A percentile compares a stretch with the other conserved stretches of the same genome.
phyloP scores from a whole-genome alignment of 2,329 filamentous ascomycete species.

The Allantophomopsis lycopodina region DNA sequence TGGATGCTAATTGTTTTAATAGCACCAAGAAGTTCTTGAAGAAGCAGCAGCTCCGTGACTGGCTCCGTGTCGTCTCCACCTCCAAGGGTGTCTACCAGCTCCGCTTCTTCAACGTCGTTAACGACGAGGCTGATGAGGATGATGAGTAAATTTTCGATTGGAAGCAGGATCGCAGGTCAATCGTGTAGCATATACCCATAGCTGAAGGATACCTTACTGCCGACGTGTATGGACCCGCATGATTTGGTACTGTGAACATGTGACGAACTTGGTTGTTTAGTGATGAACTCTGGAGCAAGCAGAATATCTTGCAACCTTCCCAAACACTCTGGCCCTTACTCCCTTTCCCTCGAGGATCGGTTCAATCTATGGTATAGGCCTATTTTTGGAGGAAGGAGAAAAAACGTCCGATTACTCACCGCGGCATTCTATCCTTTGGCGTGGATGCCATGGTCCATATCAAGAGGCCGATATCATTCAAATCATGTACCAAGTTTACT shows the following conservation, averaged over 20 bases:
- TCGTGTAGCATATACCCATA: too few species aligned
- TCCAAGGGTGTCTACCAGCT: conserved; percentile 98
- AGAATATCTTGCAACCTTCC: conserved; percentile 29
- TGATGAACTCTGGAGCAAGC: too few species aligned
- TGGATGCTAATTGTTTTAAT: conserved; percentile 2
- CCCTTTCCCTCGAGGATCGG: conserved; percentile 26
- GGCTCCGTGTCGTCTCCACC: conserved; percentile 97
- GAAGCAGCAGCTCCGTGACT: conserved; percentile 99
- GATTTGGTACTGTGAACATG: too few species aligned
- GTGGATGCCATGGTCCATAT: conserved; percentile 60
- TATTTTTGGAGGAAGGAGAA: conserved; percentile 79
- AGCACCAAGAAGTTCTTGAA: conserved; percentile 99
- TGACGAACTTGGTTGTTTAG: too few species aligned
- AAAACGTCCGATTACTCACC: conserved; percentile 55
- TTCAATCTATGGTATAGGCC: conserved; percentile 54
- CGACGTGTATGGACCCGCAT: too few species aligned
- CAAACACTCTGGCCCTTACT: conserved; percentile 74
- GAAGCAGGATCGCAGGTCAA: too few species aligned
- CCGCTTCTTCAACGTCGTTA: conserved; percentile 99
- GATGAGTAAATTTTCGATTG: conserved; percentile 64
- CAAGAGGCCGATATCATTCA: conserved; percentile 43
- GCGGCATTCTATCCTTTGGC: conserved; percentile 36
- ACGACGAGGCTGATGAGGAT: conserved; percentile 95
- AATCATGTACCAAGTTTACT: too few species aligned
- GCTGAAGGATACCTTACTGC: too few species aligned